Base-by-base conservation (phyloP, 371 early-diverging fungal genomes). In the Lichtheimia ramosa region DNA sequence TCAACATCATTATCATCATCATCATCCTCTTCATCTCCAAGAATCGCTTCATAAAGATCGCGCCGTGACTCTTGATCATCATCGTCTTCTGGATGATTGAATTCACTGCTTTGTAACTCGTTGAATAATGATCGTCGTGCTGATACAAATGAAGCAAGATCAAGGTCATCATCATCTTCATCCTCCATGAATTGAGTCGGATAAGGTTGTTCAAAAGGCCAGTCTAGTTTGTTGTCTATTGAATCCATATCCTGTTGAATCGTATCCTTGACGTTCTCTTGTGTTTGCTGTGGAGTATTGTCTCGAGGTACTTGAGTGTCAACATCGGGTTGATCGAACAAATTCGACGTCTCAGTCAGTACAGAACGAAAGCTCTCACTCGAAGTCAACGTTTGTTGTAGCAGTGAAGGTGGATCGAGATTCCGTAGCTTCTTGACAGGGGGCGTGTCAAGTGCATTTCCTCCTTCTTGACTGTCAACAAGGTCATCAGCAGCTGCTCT, bases 291-390 rank as follows among this genome's bases (percentile, higher is more conserved):
- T 46, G 46, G 21, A 5, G 46, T 21, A 21, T 46, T 21, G 46
- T 46, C 46, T 40, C 56, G 15, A 16, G 41, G 56, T 25, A 42
- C 56, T 55, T 55, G 56, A 13, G 56, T 55, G 15, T 42, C 27
- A 13, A 55, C 42, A 25, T 55, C 43, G 5, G 56, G 15, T 24
- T 55, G 42, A 20, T 55, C 56, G 43, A 55, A 55, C 16, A 55
- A 27, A 24, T 55, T 55, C 10, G 56, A 55, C 13, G 56, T 43
- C 5, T 55, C 56, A 1, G 43, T 23, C 43, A 55, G 24, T 13
- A 25, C 43, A 2, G 56, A 55, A 24, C 56, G 56, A 10, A 34
- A 34, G 34, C 34, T 8, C 6, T 34, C 34, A 10, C 2, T 34
- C 8, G 34, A 34, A 5, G 34, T 34, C 34, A 34, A 34, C 10